Evolutionary conservation across 2,329 filamentous ascomycete species (phyloP), one percentile per base, ranked within the genome.

Genomic region (Huntiella bhutanensis): DNA sequence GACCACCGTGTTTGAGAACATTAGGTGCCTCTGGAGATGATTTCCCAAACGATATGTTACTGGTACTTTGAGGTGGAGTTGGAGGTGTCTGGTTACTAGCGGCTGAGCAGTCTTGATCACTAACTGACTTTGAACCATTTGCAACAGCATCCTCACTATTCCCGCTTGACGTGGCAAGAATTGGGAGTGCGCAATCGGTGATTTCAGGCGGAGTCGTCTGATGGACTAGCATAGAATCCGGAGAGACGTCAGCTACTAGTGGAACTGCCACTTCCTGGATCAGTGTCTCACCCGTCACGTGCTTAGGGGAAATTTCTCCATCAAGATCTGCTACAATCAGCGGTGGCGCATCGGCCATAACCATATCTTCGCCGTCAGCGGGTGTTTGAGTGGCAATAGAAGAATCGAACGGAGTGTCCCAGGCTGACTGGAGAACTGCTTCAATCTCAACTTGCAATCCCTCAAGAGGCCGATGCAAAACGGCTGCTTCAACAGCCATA

Each of bases 401-500:
- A 17, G 34, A 5, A 2, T 47, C 46, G 6, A 28, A 33, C 7
- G 28, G 19, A 4, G 41, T 15, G 12, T 63, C 60, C 70, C 75
- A 55, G 82, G 78, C 79, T 36, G 73, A 70, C 50, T 85, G 79
- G 5, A 91, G 64, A 52, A 88, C 71, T 42, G 67, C 66, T 54
- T 91, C 82, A 5, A 95, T 65, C 55, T 91, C 80, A 52, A 75
- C 75, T 35, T 83, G 65, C 47, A 87, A 70, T 41, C 70, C 70
- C 45, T 86, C 80, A 40, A 77, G 73, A 1, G 81, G 68, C 54
- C 77, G 80, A 45, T 77, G 72, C 43, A 71, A 77, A 37, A 93
- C 69, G 50, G 91, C 82, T n/a, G 82, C 78, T 59, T 96, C 88
- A 46, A 83, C 82, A 45, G 71, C 73, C 41, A 86, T 63, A 1